Percentiles rank a stretch among this genome's conserved stretches.
These are phyloP conservation scores for Eucalyptus regnans DNA, from an alignment of 345 rosid genomes.

Conservation along the genomic window DNA sequence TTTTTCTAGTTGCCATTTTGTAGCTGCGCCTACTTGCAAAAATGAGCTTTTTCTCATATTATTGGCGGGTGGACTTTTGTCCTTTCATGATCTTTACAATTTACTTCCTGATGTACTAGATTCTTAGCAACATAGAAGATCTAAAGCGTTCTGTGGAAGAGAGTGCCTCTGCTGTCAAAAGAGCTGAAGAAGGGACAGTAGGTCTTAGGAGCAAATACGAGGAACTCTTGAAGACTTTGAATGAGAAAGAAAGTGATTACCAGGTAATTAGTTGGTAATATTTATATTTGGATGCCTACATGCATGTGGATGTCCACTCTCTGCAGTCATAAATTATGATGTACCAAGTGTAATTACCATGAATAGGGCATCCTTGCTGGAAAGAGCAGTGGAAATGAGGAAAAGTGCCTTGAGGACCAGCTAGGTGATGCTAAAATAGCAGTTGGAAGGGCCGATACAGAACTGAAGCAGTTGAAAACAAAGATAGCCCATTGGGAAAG, in stretches of 20 bases:
- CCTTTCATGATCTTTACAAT: neutral
- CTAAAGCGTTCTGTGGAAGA: constrained; percentile 64
- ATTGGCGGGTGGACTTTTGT: neutral
- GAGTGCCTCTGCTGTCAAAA: constrained; percentile 57
- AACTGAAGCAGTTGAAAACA: constrained; percentile 71
- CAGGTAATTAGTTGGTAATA: constrained; percentile 32
- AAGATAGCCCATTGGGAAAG: constrained; percentile 75
- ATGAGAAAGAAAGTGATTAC: constrained; percentile 74
- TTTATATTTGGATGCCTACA: neutral
- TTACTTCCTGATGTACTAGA: constrained; percentile 26
- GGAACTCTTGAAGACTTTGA: constrained; percentile 65
- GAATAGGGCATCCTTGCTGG: constrained; percentile 92
- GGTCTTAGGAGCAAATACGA: constrained; percentile 55
- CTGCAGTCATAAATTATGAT: neutral
- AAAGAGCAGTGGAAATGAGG: constrained; percentile 87
- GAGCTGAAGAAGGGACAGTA: constrained; percentile 79
- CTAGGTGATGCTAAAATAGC: constrained; percentile 81
- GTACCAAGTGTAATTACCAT: neutral
- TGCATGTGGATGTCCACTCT: neutral
- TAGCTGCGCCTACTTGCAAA: neutral
- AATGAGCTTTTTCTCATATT: neutral
- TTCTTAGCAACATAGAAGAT: constrained; percentile 61
- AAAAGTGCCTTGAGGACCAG: constrained; percentile 97
- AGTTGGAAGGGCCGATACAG: constrained; percentile 88
- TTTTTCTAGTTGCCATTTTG: neutral